phyloP scores from a whole-genome alignment of 2,329 filamentous ascomycete species.

The Calonectria crousiana region DNA sequence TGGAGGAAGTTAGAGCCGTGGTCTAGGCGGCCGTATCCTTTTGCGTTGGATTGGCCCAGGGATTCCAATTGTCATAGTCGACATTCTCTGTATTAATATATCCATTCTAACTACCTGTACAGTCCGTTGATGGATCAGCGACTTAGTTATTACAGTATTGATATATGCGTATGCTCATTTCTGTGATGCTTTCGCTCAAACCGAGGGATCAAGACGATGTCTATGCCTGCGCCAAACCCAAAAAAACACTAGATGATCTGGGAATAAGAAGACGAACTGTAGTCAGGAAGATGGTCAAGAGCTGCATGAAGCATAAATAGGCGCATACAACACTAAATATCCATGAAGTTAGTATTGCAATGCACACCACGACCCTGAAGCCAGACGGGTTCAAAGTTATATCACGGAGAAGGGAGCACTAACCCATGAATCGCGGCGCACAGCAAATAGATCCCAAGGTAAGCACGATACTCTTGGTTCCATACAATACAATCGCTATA shows the following conservation, averaged over 20 bases:
- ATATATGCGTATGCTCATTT: not conserved
- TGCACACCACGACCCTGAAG: not conserved
- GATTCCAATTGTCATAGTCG: not conserved
- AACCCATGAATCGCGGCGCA: not conserved
- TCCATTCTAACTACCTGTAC: not conserved
- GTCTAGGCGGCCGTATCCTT: not conserved
- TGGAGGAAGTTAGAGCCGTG: not conserved
- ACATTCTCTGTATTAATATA: not conserved
- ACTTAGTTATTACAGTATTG: not conserved
- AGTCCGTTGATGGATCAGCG: not conserved
- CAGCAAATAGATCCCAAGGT: not conserved
- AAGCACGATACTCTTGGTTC: not conserved
- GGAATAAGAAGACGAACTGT: not conserved
- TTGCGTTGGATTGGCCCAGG: not conserved
- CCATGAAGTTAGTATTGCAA: not conserved
- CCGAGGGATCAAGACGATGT: fast-evolving
- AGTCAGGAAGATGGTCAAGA: not conserved
- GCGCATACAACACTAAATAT: not conserved
- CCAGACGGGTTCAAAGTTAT: not conserved
- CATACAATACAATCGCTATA: not conserved
- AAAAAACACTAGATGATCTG: not conserved
- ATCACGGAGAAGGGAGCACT: not conserved
- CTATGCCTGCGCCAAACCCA: not conserved
- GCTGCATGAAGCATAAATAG: not conserved
- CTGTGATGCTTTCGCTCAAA: not conserved